Percentiles rank a stretch among this genome's conserved stretches.
Conservation (phyloP, 2,329 filamentous ascomycete species). For the Penicillium sp. region DNA sequence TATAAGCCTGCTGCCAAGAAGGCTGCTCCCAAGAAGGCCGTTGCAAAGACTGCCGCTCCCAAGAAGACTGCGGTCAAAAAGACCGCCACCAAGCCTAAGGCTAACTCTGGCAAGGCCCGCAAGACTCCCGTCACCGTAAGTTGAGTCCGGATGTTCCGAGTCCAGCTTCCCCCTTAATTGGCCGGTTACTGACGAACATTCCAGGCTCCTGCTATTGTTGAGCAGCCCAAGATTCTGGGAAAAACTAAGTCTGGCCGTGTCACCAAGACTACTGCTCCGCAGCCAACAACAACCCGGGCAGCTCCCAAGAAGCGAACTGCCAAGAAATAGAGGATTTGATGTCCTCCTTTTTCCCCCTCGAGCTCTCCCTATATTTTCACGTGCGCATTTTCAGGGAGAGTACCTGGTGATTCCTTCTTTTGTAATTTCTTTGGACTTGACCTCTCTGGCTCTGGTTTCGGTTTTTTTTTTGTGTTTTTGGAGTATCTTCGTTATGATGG, state of each 20-base stretch:
- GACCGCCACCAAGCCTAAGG: conserved; percentile 53
- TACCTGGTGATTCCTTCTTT: conserved; percentile 12
- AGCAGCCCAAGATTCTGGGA: conserved; percentile 67
- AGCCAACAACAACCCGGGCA: conserved; percentile 38
- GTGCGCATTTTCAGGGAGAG: conserved; percentile 25
- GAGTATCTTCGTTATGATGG: conserved; percentile 16
- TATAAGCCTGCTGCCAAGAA: conserved; percentile 24
- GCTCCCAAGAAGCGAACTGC: conserved; percentile 48
- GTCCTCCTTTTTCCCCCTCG: conserved; percentile 14
- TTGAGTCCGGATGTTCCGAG: conserved; percentile 2
- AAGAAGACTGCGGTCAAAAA: conserved; percentile 52
- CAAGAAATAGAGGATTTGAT: conserved; percentile 41
- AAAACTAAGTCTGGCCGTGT: conserved; percentile 88
- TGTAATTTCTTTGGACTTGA: conserved; percentile 30
- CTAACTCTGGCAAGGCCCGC: conserved; percentile 54
- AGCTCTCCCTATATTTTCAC: conserved; percentile 21
- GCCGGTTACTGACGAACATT: conserved; percentile 20
- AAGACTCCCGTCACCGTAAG: conserved; percentile 48
- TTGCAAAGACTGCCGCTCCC: conserved; percentile 42
- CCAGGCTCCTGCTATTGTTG: conserved; percentile 64
- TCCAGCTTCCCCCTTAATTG: neutral
- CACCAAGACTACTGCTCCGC: conserved; percentile 61
- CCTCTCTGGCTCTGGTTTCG: conserved; percentile 27
- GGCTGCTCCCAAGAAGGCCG: conserved; percentile 39
- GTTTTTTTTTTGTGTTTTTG: conserved; percentile 15